phyloP scores from a whole-genome alignment of 139 green algal species.

The Picochlorum sp. region DNA sequence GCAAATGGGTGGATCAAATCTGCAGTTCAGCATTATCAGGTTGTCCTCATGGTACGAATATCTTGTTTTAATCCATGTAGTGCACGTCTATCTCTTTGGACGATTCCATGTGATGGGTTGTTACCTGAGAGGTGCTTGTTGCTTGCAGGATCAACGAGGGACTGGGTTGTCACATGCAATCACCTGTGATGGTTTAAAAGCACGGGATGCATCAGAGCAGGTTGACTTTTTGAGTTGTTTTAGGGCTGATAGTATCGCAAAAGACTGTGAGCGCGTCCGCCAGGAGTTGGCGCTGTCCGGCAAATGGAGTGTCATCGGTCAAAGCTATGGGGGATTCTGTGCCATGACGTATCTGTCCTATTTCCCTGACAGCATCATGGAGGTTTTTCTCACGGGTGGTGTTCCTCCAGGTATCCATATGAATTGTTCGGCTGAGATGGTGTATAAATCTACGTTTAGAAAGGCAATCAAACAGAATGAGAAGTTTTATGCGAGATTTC shows the following conservation, averaged over 20 bases:
- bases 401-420: conserved; percentile 56
- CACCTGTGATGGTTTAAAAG: conserved; percentile 45
- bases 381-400: conserved; percentile 69
- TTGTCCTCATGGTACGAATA: conserved; percentile 61
- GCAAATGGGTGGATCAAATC: conserved; percentile 69
- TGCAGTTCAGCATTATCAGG: conserved; percentile 54
- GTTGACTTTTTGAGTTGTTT: conserved; percentile 62
- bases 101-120: no score
- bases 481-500: conserved; percentile 79
- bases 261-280: conserved; percentile 76
- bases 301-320: conserved; percentile 75
- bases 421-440: conserved; percentile 49
- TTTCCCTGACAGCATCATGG: conserved; percentile 27
- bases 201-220: conserved; percentile 49
- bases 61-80: not conserved
- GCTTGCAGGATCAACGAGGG: conserved; percentile 66
- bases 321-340: conserved; percentile 96
- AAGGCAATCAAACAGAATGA: conserved; percentile 63
- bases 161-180: conserved; percentile 62
- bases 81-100: not conserved
- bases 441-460: conserved; percentile 53
- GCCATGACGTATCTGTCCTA: conserved; percentile 75
- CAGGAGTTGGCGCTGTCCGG: conserved; percentile 43
- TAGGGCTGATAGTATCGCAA: conserved; percentile 86
- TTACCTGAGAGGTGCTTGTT: no score